phyloP scores from a whole-genome alignment of 441 rosid species.

The Arabidopsis lyrata region DNA sequence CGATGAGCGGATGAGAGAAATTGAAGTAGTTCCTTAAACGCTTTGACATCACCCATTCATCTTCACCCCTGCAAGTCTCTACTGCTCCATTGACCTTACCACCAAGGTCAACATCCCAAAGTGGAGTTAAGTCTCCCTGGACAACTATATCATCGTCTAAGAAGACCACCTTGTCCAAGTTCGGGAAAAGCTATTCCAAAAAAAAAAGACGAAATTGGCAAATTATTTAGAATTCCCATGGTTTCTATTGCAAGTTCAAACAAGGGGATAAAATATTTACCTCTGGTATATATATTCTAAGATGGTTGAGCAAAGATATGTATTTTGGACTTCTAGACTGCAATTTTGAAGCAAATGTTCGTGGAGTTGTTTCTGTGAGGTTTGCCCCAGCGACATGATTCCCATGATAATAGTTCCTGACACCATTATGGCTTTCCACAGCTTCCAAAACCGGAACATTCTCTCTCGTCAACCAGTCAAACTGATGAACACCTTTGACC shows the following conservation, averaged over 20 bases:
- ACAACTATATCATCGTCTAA: slow-evolving; percentile 95
- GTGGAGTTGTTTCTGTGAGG: slow-evolving; percentile 81
- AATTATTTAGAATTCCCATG: background rate
- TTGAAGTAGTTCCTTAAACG: slow-evolving; percentile 95
- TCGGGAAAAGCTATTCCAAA: slow-evolving; percentile 83
- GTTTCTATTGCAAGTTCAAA: slow-evolving; percentile 7
- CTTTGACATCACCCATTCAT: slow-evolving; percentile 98
- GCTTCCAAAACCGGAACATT: slow-evolving; percentile 99
- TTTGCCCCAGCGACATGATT: slow-evolving; percentile 89
- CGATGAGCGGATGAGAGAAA: slow-evolving; percentile 90
- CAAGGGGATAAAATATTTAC: slow-evolving; percentile 50
- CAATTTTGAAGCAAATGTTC: slow-evolving; percentile 91
- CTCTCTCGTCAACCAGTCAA: slow-evolving; percentile 99
- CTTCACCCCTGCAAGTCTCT: slow-evolving; percentile 97
- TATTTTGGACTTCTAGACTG: slow-evolving; percentile 99
- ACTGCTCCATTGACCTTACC: slow-evolving; percentile 99
- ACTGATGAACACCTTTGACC: slow-evolving; percentile 97
- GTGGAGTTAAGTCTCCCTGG: slow-evolving; percentile 90
- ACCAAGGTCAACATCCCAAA: slow-evolving; percentile 88
- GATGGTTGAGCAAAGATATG: slow-evolving; percentile 97
- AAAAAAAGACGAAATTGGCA: slow-evolving; percentile 11
- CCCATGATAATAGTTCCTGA: slow-evolving; percentile 93
- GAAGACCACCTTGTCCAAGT: slow-evolving; percentile 94
- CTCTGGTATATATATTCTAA: slow-evolving; percentile 97
- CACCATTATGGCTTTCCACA: slow-evolving; percentile 86